These are phyloP conservation scores for Calocybe indica DNA, from an alignment of 768 basidiomycete genomes.

Conservation along the genomic window DNA sequence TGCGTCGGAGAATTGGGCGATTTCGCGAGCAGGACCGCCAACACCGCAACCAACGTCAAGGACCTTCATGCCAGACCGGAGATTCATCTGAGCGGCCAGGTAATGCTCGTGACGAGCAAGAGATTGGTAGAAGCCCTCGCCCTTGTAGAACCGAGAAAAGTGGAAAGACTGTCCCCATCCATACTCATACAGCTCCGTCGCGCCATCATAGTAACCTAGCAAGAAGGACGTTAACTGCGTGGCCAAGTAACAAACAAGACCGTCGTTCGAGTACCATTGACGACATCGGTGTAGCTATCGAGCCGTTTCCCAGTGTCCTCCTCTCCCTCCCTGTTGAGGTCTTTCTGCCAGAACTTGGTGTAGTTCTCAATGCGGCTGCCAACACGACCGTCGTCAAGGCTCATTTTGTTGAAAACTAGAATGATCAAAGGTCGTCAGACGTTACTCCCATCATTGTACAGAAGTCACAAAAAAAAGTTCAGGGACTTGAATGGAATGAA, in stretches of 20 bases:
- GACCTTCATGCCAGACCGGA: constrained; percentile 90
- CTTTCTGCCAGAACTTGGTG: constrained; percentile 88
- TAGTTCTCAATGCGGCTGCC: constrained; percentile 75
- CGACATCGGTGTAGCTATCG: constrained; percentile 84
- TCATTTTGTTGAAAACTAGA: constrained; percentile 6
- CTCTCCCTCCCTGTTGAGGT: constrained; percentile 61
- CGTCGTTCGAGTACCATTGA: constrained; percentile 61
- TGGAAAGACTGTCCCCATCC: constrained; percentile 92
- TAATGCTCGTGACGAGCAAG: constrained; percentile 97
- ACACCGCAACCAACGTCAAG: constrained; percentile 98
- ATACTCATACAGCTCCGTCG: constrained; percentile 92
- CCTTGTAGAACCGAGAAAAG: constrained; percentile 95
- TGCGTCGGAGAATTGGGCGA: constrained; percentile 85
- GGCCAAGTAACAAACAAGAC: neutral
- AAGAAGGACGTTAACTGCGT: neutral
- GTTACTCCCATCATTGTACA: neutral
- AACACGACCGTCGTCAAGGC: constrained; percentile 51
- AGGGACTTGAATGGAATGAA: constrained; percentile 38
- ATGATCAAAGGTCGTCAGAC: constrained; percentile 5
- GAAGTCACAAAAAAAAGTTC: constrained; percentile 10
- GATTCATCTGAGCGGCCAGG: constrained; percentile 78
- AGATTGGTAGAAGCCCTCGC: constrained; percentile 68
- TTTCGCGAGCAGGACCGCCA: constrained; percentile 94
- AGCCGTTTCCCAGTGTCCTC: constrained; percentile 68
- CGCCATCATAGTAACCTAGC: constrained; percentile 93